Evolutionary conservation across 257 asterid species (phyloP).

Genomic region (Striga asiatica): DNA sequence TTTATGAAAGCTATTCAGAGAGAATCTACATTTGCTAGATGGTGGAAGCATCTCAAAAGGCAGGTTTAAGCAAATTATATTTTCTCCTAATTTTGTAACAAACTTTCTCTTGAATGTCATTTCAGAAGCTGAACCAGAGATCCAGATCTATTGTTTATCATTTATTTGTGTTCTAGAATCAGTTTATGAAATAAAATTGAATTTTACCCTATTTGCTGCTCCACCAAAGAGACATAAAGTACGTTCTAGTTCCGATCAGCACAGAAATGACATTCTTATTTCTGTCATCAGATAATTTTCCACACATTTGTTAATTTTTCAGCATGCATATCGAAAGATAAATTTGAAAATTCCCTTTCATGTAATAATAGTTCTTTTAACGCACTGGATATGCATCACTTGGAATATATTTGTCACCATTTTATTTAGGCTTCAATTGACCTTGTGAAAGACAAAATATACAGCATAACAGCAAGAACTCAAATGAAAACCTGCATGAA

Average conservation of each 20-base stretch:
- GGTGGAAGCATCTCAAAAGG: too few relatives aligned
- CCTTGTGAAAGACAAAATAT: conserved; percentile 4
- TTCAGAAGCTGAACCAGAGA: background rate
- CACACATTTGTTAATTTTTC: background rate
- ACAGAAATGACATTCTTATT: background rate
- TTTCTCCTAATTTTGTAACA: too few relatives aligned
- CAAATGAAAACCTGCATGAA: conserved; percentile 55
- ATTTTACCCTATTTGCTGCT: background rate
- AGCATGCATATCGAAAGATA: background rate
- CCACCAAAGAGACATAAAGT: background rate
- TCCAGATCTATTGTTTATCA: background rate
- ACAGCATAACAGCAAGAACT: conserved; percentile 12
- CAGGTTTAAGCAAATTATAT: too few relatives aligned
- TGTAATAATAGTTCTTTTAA: background rate
- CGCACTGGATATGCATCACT: background rate
- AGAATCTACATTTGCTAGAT: background rate
- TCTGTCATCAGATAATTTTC: background rate
- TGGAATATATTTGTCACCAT: background rate
- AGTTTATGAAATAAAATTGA: background rate
- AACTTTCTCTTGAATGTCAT: conserved; percentile 7
- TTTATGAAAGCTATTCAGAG: background rate
- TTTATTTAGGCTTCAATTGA: conserved; percentile 5
- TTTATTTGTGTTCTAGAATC: background rate
- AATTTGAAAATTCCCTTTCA: background rate
- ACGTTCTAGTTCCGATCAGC: background rate